Evolutionary conservation across 2,329 filamentous ascomycete genomes (phyloP), one percentile per base, ranked within the genome.

Genomic region (Fusarium sp.): DNA sequence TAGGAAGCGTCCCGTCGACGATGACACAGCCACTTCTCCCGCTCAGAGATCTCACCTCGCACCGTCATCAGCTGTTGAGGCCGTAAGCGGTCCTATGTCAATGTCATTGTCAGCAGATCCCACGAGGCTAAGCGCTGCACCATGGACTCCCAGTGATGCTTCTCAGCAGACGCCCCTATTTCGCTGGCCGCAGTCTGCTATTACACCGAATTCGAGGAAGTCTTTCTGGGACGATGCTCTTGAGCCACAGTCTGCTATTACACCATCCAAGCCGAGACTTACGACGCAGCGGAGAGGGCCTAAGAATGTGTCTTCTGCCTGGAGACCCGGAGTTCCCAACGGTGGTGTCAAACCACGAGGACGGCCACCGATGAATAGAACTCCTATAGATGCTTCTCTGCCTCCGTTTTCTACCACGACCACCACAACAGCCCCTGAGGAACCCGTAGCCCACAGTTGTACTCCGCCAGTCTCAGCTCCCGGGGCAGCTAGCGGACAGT

Each of bases 231-330:
- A 85, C n/a, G 87, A 89, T n/a, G 70, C 84, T 7, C 68, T 80
- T 52, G 92, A 94, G 72, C 92, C 93, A 15, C 90, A 88, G 55
- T 95, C 94, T 2, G 93, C 93, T 8, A 86, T 93, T n/a, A 93
- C 92, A 8, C 90, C 92, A 2, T 90, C 88, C 59, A 91, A 87
- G 71, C 82, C 83, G 6, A 86, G 88, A 66, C 82, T 86, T 24
- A 59, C 78, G 7, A 64, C 73, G 17, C 81, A 81, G 62, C 89
- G 94, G 8, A 93, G 97, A 80, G 95, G 95, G 0, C 93, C 94
- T 1, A 90, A 90, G 78, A 94, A 94, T 12, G 94, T 98, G 1
- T 98, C 95, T 2, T 98, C 95, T 15, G 95, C 95, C 2, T 98
- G 95, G 95, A 90, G 92, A 62, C 90, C 90, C 72, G 89, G 88